Conservation (phyloP, 352 stramenopile genomes). For the Phytophthora pini region DNA sequence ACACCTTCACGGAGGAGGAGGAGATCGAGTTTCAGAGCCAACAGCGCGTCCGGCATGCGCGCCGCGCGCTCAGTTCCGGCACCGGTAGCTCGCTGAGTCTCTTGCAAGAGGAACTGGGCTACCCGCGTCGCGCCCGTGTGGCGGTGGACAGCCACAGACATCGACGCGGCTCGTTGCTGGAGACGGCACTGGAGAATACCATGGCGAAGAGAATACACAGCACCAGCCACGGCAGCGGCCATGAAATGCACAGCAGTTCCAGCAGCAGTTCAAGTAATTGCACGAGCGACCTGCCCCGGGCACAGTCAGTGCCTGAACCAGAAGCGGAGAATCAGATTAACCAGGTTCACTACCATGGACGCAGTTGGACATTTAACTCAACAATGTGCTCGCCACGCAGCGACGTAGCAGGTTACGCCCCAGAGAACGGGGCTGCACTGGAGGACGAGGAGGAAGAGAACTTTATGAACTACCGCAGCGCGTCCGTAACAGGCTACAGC, state of each 20-base stretch:
- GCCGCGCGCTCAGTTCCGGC: slow-evolving; percentile 68
- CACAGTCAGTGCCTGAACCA: slow-evolving; percentile 36
- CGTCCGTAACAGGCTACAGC: slow-evolving; percentile 76
- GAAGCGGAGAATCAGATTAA: slow-evolving; percentile 38
- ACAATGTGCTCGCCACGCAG: slow-evolving; percentile 33
- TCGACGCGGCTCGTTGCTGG: slow-evolving; percentile 44
- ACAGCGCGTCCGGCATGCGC: slow-evolving; percentile 30
- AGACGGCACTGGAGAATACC: slow-evolving; percentile 40
- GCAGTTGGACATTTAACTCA: slow-evolving; percentile 39
- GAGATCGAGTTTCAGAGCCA: slow-evolving; percentile 36
- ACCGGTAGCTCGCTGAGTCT: slow-evolving; percentile 55
- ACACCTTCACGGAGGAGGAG: slow-evolving; percentile 34
- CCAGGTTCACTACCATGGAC: slow-evolving; percentile 24
- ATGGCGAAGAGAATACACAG: slow-evolving; percentile 27
- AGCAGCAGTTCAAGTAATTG: slow-evolving; percentile 36
- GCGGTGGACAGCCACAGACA: slow-evolving; percentile 27
- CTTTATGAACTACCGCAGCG: slow-evolving; percentile 74
- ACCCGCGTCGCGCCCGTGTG: slow-evolving; percentile 41
- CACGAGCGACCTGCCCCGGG: slow-evolving; percentile 20
- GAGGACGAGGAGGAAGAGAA: slow-evolving; percentile 64
- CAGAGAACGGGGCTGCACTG: slow-evolving; percentile 14
- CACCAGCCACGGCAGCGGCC: slow-evolving; percentile 25
- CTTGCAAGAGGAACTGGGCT: slow-evolving; percentile 79
- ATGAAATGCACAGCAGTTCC: slow-evolving; percentile 17
- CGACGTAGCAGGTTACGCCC: slow-evolving; percentile 13